Base-by-base conservation (phyloP, 306 rosid species). In the Vicia villosa region DNA sequence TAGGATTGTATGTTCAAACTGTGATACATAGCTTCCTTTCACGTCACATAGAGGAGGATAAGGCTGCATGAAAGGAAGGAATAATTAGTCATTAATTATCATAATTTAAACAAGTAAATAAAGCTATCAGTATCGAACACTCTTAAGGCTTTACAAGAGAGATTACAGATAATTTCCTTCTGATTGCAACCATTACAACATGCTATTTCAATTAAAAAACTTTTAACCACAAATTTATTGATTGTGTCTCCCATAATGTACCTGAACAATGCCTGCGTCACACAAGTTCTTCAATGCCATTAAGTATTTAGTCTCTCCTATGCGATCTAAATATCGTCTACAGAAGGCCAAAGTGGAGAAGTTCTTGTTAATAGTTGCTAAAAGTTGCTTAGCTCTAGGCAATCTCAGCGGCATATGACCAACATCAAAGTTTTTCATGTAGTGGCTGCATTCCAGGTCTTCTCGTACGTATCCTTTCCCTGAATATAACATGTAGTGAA, bases 371-470 rank as follows among this genome's bases (percentile, higher is more conserved):
- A 94, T 90, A 41, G 91, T 84, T 8, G 90, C 97, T 47, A 94
- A 69, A 50, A 94, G 76, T 73, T 90, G 97, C 90, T 94, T 90
- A 50, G 97, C 95, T 76, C 97, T 84, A 12, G 97, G 96, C 86
- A 94, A 62, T 80, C 98, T 94, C 81, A 94, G 74, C 2, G 98
- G 98, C 60, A 90, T 80, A 68, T 90, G 98, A 63, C 98, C 97
- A 15, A 65, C 89, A 8, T 94, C 98, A 74, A 94, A 94, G 51
- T 84, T 83, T 82, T 94, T 94, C 99, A 91, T 94, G 80, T 94
- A 94, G 87, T 91, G 96, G 81, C 99, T 94, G 84, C 99, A 94
- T 69, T 94, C 99, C 75, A 94, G 86, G 83, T 94, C 97, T 84
- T 94, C 99, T 77, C 96, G 86, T 49, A 94, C 96, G 65, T 88